Conservation (phyloP, 306 rosid species). For the Trifolium subterraneum region DNA sequence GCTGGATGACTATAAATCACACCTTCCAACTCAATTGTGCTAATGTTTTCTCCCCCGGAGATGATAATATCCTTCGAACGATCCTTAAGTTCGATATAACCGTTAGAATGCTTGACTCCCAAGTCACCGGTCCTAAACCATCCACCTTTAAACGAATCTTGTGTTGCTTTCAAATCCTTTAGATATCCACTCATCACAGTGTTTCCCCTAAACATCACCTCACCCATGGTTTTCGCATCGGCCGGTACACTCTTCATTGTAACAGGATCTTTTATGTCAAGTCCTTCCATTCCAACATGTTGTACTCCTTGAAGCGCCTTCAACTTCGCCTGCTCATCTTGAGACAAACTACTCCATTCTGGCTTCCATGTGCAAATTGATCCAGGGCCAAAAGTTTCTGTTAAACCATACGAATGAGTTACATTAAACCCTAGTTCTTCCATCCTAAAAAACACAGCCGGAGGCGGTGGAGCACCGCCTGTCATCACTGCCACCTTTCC, state of each 20-base stretch:
- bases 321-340: constrained; percentile 62
- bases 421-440: constrained; percentile 71
- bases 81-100: constrained; percentile 83
- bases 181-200: constrained; percentile 87
- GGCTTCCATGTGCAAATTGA: constrained; percentile 77
- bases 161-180: constrained; percentile 66
- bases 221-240: constrained; percentile 83
- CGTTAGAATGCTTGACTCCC: constrained; percentile 80
- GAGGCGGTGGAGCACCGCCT: constrained; percentile 86
- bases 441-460: constrained; percentile 64
- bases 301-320: constrained; percentile 80
- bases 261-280: constrained; percentile 72
- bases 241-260: constrained; percentile 83
- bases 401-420: constrained; percentile 76
- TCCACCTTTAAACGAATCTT: constrained; percentile 76
- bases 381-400: constrained; percentile 89
- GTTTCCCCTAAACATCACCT: constrained; percentile 91
- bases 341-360: constrained; percentile 74
- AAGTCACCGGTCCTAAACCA: constrained; percentile 87
- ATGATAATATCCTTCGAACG: constrained; percentile 87
- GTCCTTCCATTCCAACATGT: constrained; percentile 73
- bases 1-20: constrained; percentile 73
- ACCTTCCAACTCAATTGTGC: constrained; percentile 88
- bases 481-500: constrained; percentile 66
- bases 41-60: constrained; percentile 90